A percentile compares a stretch with the other conserved stretches of the same genome.
Conservation (phyloP, 2,329 filamentous ascomycete genomes). For the Cyanodermella asteris region DNA sequence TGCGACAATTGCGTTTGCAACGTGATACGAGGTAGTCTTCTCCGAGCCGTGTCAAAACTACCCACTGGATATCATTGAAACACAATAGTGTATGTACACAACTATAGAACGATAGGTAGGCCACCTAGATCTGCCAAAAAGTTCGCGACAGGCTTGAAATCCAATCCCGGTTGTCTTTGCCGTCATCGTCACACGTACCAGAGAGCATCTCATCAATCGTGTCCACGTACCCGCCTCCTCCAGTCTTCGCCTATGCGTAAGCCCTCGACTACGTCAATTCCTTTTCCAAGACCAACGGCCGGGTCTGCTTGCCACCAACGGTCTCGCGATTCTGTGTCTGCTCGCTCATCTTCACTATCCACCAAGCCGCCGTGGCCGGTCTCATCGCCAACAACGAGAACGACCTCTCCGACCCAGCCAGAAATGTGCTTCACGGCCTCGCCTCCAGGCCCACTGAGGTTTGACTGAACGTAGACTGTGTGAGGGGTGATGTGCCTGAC, state of each 20-base stretch:
- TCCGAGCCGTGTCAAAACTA: too few species aligned
- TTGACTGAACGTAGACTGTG: slow-evolving; percentile 71
- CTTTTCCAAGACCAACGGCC: slow-evolving; percentile 65
- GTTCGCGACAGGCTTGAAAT: too few species aligned
- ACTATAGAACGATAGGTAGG: too few species aligned
- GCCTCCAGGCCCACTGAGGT: slow-evolving; percentile 54
- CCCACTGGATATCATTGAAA: too few species aligned
- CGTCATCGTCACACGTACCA: too few species aligned
- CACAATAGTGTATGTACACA: too few species aligned
- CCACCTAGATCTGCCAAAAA: too few species aligned
- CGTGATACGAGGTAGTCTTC: too few species aligned
- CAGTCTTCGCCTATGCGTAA: slow-evolving; percentile 70
- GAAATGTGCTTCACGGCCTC: slow-evolving; percentile 46
- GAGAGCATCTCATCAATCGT: slow-evolving; percentile 22
- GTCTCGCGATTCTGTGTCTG: slow-evolving; percentile 15
- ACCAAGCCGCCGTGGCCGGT: slow-evolving; percentile 50
- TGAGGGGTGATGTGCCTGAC: slow-evolving; percentile 70
- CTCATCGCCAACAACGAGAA: slow-evolving; percentile 35
- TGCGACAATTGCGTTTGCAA: too few species aligned
- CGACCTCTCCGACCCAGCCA: slow-evolving; percentile 39
- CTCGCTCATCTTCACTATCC: slow-evolving; percentile 46
- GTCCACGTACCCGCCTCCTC: slow-evolving; percentile 52
- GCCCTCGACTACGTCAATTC: slow-evolving; percentile 72
- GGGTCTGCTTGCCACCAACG: slow-evolving; percentile 47
- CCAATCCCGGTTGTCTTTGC: too few species aligned